These are phyloP conservation scores for Verbena officinalis DNA, from an alignment of 257 asterid genomes.

Conservation along the genomic window DNA sequence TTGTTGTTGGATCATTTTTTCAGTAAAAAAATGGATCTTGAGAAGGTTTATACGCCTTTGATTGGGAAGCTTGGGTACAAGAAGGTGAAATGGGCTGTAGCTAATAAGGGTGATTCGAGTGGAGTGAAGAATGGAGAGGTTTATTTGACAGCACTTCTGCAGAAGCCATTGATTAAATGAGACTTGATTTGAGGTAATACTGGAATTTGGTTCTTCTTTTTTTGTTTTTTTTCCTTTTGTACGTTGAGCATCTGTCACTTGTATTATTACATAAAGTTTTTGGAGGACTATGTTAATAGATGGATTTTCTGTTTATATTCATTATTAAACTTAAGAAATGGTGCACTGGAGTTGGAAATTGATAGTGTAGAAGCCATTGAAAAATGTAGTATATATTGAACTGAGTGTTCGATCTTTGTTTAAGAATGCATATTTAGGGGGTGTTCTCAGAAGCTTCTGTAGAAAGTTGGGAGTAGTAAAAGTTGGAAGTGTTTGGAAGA, in stretches of 20 bases:
- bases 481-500: no score
- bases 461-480: no score
- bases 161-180: conserved; percentile 80
- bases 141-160: conserved; percentile 86
- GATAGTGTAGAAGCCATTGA: background rate
- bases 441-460: no score
- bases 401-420: conserved; percentile 5
- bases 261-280: background rate
- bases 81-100: conserved; percentile 98
- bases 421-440: background rate
- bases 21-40: conserved; percentile 83
- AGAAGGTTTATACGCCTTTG: conserved; percentile 70
- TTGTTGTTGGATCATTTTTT: conserved; percentile 82
- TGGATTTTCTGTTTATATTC: background rate
- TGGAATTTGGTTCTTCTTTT: background rate
- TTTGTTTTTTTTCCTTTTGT: no score
- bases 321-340: background rate
- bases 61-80: conserved; percentile 83
- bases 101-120: conserved; percentile 63
- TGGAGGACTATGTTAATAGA: background rate
- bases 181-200: conserved; percentile 45
- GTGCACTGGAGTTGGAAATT: background rate
- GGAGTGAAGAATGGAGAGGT: conserved; percentile 90
- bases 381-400: background rate
- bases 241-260: conserved; percentile 1